phyloP scores from a whole-genome alignment of 2,329 filamentous ascomycete species.

The Colletotrichum acutatum region DNA sequence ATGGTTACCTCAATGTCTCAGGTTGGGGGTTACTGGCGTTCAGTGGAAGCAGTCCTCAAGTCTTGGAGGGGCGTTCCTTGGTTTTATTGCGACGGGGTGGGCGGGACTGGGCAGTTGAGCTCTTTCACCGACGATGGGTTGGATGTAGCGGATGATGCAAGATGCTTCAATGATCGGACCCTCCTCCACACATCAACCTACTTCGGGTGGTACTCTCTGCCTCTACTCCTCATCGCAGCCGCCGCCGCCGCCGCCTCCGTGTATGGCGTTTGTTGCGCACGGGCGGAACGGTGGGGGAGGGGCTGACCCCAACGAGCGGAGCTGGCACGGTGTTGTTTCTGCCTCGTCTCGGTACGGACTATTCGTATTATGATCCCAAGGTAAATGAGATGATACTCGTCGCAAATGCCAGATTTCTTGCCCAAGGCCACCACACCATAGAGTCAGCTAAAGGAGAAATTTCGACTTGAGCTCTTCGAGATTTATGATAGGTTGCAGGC shows the following conservation, averaged over 20 bases:
- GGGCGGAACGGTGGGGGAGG: constrained; percentile 33
- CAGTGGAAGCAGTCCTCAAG: neutral
- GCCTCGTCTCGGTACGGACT: neutral
- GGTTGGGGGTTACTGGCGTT: neutral
- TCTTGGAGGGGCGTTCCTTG: neutral
- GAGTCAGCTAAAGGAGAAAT: neutral
- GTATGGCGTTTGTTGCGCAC: constrained; percentile 13
- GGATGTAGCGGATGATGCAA: neutral
- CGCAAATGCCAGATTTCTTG: neutral
- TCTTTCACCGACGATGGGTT: neutral
- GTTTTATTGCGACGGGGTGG: constrained; percentile 9
- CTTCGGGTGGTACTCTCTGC: neutral
- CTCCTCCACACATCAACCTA: neutral
- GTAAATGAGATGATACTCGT: neutral
- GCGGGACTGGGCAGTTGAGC: neutral
- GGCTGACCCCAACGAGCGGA: constrained; percentile 19
- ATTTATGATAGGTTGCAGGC: neutral
- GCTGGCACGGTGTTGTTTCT: neutral
- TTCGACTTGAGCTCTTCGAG: no score
- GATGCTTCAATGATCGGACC: constrained; percentile 10
- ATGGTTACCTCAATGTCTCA: neutral
- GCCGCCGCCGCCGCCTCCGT: neutral
- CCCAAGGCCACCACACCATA: neutral
- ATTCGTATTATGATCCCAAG: neutral
- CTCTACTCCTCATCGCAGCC: neutral